Percentiles rank a stretch among this genome's conserved stretches.
phyloP scores from a whole-genome alignment of 2,329 filamentous ascomycete genomes.

The Didymella pomorum region DNA sequence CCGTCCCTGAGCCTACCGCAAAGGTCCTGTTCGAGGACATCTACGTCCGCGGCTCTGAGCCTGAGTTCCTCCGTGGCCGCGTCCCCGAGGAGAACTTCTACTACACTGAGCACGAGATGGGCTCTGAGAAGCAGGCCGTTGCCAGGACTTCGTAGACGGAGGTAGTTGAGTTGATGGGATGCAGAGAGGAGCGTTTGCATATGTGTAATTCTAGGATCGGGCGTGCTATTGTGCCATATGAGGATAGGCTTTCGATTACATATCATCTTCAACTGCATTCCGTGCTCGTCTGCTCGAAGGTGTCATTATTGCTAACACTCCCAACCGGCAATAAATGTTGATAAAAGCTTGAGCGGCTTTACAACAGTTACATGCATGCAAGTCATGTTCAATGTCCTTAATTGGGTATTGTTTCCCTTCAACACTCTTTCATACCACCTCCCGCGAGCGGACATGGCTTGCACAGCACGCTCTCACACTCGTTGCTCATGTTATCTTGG shows the following conservation, averaged over 20 bases:
- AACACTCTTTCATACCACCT: background rate
- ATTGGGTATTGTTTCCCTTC: background rate
- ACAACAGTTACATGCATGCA: no score
- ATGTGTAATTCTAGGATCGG: constrained; percentile 38
- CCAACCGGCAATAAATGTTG: no score
- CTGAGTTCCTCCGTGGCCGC: constrained; percentile 84
- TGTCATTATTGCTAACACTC: no score
- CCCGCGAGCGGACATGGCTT: background rate
- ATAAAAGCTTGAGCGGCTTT: no score
- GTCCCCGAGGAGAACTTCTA: constrained; percentile 93
- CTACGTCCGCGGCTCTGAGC: constrained; percentile 88
- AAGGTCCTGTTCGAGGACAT: constrained; percentile 96
- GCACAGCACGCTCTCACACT: background rate
- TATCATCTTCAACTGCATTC: constrained; percentile 4
- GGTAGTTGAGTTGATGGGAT: background rate
- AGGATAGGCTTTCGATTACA: constrained; percentile 20
- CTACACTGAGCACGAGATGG: constrained; percentile 60
- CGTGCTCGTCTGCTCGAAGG: background rate
- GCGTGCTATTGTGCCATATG: background rate
- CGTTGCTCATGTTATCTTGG: no score
- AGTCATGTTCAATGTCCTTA: background rate
- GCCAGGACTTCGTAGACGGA: constrained; percentile 43
- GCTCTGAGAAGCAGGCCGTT: constrained; percentile 44
- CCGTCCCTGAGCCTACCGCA: constrained; percentile 75
- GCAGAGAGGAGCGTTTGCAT: constrained; percentile 12